A percentile compares a stretch with the other conserved stretches of the same genome.
These are phyloP conservation scores for Zygosaccharomyces pseudobailii DNA, from an alignment of 1,139 yeast species.

Conservation along the genomic window DNA sequence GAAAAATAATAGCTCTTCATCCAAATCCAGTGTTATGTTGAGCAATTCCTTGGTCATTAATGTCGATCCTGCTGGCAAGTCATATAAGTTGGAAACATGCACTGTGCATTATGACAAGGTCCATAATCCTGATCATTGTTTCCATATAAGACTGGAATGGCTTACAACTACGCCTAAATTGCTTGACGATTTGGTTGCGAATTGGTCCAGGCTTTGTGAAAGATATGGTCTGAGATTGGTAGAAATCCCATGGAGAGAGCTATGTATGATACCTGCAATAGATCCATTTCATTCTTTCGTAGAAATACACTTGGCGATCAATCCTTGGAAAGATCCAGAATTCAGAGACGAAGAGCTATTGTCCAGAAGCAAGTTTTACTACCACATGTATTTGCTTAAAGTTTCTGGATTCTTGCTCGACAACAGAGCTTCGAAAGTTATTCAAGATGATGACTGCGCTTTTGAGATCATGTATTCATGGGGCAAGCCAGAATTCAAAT, in stretches of 20 bases:
- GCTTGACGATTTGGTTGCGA: constrained; percentile 79
- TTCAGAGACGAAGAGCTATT: constrained; percentile 42
- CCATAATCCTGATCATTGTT: constrained; percentile 93
- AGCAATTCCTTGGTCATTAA: constrained; percentile 60
- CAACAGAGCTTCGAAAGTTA: constrained; percentile 65
- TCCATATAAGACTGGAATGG: constrained; percentile 91
- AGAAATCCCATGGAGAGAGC: constrained; percentile 91
- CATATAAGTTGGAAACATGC: constrained; percentile 72
- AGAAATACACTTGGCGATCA: constrained; percentile 54
- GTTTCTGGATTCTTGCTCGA: constrained; percentile 74
- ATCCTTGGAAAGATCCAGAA: constrained; percentile 64
- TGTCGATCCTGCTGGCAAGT: constrained; percentile 67
- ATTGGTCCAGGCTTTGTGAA: constrained; percentile 80
- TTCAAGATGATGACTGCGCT: constrained; percentile 48
- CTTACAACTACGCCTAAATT: constrained; percentile 81
- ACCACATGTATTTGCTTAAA: constrained; percentile 58
- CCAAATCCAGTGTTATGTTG: constrained; percentile 28
- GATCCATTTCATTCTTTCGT: constrained; percentile 90
- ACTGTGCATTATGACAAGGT: constrained; percentile 87
- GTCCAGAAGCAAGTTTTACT: constrained; percentile 50
- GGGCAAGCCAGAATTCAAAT: constrained; percentile 82
- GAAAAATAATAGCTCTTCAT: not conserved
- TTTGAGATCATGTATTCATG: constrained; percentile 73
- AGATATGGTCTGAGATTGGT: constrained; percentile 80
- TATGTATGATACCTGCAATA: constrained; percentile 65